A percentile compares a stretch with the other conserved stretches of the same genome.
These are phyloP conservation scores for Kwoniella mangroviensis DNA, from an alignment of 768 basidiomycete species.

Conservation along the genomic window DNA sequence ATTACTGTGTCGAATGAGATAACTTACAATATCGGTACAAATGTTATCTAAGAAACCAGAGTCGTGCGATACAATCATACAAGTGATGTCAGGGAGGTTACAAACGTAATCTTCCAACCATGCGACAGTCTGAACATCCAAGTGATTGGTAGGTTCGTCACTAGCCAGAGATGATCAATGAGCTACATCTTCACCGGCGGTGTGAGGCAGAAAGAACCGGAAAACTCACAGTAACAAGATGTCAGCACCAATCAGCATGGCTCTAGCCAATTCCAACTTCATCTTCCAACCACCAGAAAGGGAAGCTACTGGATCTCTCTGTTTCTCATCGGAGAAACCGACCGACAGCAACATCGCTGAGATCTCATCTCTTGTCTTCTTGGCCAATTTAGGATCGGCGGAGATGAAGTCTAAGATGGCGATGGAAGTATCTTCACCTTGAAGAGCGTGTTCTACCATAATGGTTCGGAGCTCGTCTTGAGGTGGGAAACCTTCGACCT, in stretches of 20 bases:
- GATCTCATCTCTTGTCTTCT: slow-evolving; percentile 72
- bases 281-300: slow-evolving; percentile 99
- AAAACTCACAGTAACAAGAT: slow-evolving; percentile 60
- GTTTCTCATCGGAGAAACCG: slow-evolving; percentile 85
- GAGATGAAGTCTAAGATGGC: slow-evolving; percentile 89
- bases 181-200: no score
- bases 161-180: no score
- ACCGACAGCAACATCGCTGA: slow-evolving; percentile 79
- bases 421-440: slow-evolving; percentile 85
- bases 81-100: slow-evolving; percentile 80
- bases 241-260: slow-evolving; percentile 89
- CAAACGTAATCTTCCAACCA: slow-evolving; percentile 91
- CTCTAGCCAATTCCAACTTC: slow-evolving; percentile 93
- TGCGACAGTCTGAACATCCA: slow-evolving; percentile 71
- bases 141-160: slow-evolving; percentile 57
- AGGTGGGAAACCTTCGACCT: slow-evolving; percentile 86
- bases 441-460: slow-evolving; percentile 96
- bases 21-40: slow-evolving; percentile 77
- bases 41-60: slow-evolving; percentile 94
- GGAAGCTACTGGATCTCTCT: slow-evolving; percentile 81
- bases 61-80: slow-evolving; percentile 94
- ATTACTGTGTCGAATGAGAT: not conserved
- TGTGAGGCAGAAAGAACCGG: no score
- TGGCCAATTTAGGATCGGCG: slow-evolving; percentile 71
- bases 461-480: slow-evolving; percentile 82